phyloP scores from a whole-genome alignment of 2,329 filamentous ascomycete species.

The Fusarium abutilonis region DNA sequence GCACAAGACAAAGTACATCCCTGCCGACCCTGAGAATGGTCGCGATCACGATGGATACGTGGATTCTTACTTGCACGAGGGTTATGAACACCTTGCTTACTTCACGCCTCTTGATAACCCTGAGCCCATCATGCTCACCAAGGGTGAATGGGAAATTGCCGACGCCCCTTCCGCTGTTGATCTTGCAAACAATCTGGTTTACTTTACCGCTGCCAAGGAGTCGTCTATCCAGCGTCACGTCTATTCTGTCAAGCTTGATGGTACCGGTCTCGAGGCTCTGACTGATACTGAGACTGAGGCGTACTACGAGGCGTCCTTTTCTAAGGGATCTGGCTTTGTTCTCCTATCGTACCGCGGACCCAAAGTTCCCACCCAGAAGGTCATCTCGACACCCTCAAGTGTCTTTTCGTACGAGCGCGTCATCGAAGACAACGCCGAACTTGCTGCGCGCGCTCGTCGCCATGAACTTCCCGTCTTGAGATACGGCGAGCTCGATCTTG shows the following conservation, averaged over 20 bases:
- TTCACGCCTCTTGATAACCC: slow-evolving; percentile 88
- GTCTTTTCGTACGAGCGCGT: slow-evolving; percentile 70
- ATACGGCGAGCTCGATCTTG: slow-evolving; percentile 84
- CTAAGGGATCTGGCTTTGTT: slow-evolving; percentile 80
- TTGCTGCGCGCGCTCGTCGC: slow-evolving; percentile 75
- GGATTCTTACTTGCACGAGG: slow-evolving; percentile 86
- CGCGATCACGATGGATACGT: slow-evolving; percentile 89
- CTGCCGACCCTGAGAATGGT: slow-evolving; percentile 80
- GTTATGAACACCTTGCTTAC: slow-evolving; percentile 91
- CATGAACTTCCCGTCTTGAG: slow-evolving; percentile 85
- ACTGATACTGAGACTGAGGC: slow-evolving; percentile 78
- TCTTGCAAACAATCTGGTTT: slow-evolving; percentile 84
- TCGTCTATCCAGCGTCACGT: slow-evolving; percentile 90
- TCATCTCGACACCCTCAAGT: slow-evolving; percentile 83
- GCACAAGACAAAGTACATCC: slow-evolving; percentile 85
- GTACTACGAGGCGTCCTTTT: slow-evolving; percentile 87
- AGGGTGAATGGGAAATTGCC: slow-evolving; percentile 92
- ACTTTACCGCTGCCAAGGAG: slow-evolving; percentile 88
- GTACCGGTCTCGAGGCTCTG: slow-evolving; percentile 75
- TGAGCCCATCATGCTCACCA: slow-evolving; percentile 85
- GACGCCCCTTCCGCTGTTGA: slow-evolving; percentile 86
- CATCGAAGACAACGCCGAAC: slow-evolving; percentile 79
- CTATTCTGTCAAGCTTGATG: slow-evolving; percentile 88
- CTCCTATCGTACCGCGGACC: slow-evolving; percentile 88
- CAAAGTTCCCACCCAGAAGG: slow-evolving; percentile 87